Evolutionary conservation across 1,284 basidiomycete genomes (phyloP).

Genomic region (Caloboletus inedulis): DNA sequence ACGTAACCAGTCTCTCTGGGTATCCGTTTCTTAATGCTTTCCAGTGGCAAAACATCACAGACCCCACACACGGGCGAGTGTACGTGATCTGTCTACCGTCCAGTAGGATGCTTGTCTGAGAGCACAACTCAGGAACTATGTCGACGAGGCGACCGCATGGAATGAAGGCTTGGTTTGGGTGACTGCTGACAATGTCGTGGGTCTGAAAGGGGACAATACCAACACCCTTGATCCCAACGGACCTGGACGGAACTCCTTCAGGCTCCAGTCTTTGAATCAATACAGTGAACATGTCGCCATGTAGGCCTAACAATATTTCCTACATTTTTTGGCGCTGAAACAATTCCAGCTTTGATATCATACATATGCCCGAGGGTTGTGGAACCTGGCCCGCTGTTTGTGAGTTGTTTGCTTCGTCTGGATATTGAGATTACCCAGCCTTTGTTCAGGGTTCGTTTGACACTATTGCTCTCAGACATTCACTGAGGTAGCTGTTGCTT

Average conservation of each 20-base stretch:
- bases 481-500: neutral
- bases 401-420: neutral
- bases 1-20: conserved; percentile 37
- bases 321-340: neutral
- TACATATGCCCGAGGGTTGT: conserved; percentile 35
- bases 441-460: conserved; percentile 3
- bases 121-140: conserved; percentile 44
- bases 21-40: conserved; percentile 39
- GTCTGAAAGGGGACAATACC: conserved; percentile 33
- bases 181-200: conserved; percentile 39
- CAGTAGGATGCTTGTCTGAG: neutral
- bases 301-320: conserved; percentile 11
- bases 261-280: conserved; percentile 27
- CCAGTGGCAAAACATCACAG: conserved; percentile 38
- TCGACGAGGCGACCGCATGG: conserved; percentile 41
- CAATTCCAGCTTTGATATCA: conserved; percentile 25
- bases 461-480: neutral
- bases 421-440: neutral
- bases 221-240: conserved; percentile 23
- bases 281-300: conserved; percentile 30
- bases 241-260: conserved; percentile 32
- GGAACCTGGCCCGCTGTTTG: conserved; percentile 33
- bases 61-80: conserved; percentile 46
- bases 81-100: conserved; percentile 18
- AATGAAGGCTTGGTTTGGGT: conserved; percentile 44